These are phyloP conservation scores for Ramalina intermedia DNA, from an alignment of 495 filamentous ascomycete genomes.

Conservation along the genomic window DNA sequence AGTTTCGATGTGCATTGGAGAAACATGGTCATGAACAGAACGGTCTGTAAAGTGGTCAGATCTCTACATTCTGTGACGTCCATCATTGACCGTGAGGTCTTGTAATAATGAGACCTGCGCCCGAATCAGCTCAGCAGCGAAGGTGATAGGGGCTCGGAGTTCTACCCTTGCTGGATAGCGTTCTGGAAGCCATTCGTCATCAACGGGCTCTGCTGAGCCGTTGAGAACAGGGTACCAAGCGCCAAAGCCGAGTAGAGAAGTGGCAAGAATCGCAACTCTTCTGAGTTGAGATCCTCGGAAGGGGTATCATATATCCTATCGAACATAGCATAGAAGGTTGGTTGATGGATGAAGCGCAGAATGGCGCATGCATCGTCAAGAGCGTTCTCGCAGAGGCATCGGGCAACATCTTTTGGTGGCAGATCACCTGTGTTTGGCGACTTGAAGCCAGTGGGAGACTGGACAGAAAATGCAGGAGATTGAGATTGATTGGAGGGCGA, in stretches of 20 bases:
- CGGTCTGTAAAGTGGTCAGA: conserved; percentile 66
- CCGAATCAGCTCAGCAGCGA: background rate
- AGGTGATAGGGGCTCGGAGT: conserved; percentile 1
- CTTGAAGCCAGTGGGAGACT: conserved; percentile 41
- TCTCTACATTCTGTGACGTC: conserved; percentile 90
- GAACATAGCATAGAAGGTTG: conserved; percentile 64
- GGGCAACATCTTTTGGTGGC: conserved; percentile 53
- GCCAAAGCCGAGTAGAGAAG: conserved; percentile 73
- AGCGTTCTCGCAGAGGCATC: conserved; percentile 57
- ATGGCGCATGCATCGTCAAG: conserved; percentile 74
- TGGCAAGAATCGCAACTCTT: conserved; percentile 70
- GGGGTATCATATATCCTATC: conserved; percentile 66
- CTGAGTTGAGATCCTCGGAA: conserved; percentile 50
- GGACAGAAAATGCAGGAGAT: conserved; percentile 52
- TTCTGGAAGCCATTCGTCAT: conserved; percentile 49
- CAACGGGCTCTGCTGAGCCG: conserved; percentile 28
- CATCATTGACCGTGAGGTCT: conserved; percentile 59
- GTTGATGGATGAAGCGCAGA: conserved; percentile 76
- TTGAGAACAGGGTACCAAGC: conserved; percentile 70
- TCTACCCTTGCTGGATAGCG: conserved; percentile 70
- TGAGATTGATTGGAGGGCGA: conserved; percentile 53
- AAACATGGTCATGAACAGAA: conserved; percentile 87
- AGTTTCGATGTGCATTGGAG: conserved; percentile 82
- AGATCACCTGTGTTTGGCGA: conserved; percentile 49
- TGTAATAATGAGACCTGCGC: conserved; percentile 73